phyloP scores from a whole-genome alignment of 257 asterid species.

The Solanum dulcamara region DNA sequence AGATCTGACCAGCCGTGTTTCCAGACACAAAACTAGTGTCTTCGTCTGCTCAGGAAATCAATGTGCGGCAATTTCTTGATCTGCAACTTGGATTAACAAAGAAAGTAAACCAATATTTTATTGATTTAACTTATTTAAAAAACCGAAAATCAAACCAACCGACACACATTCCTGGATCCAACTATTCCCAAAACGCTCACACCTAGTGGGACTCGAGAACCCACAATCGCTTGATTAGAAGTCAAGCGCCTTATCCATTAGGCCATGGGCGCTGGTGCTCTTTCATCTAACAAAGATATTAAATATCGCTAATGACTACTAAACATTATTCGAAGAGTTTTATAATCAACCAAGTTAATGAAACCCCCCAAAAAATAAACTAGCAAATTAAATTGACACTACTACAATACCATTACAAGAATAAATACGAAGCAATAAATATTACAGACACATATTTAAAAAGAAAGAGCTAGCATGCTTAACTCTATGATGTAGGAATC shows the following conservation, averaged over 20 bases:
- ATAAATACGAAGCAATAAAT: background rate
- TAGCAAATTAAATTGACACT: background rate
- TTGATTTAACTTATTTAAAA: too few relatives aligned
- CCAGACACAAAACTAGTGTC: too few relatives aligned
- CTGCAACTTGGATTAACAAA: too few relatives aligned
- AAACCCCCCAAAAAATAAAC: background rate
- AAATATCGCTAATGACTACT: rapidly evolving
- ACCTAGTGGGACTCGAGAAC: background rate
- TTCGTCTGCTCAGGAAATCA: too few relatives aligned
- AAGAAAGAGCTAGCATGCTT: background rate
- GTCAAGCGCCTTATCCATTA: background rate
- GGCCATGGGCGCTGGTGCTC: background rate
- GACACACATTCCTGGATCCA: too few relatives aligned
- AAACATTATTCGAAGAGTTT: background rate
- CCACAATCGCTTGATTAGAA: background rate
- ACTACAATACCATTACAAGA: background rate
- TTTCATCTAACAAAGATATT: rapidly evolving
- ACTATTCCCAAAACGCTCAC: too few relatives aligned
- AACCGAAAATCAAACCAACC: too few relatives aligned
- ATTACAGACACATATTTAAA: background rate
- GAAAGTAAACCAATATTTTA: too few relatives aligned
- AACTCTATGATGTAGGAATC: background rate
- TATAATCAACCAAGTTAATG: background rate
- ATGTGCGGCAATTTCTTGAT: too few relatives aligned
- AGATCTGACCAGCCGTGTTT: too few relatives aligned